phyloP scores from a whole-genome alignment of 257 asterid species.

The Euphrasia confusa region DNA sequence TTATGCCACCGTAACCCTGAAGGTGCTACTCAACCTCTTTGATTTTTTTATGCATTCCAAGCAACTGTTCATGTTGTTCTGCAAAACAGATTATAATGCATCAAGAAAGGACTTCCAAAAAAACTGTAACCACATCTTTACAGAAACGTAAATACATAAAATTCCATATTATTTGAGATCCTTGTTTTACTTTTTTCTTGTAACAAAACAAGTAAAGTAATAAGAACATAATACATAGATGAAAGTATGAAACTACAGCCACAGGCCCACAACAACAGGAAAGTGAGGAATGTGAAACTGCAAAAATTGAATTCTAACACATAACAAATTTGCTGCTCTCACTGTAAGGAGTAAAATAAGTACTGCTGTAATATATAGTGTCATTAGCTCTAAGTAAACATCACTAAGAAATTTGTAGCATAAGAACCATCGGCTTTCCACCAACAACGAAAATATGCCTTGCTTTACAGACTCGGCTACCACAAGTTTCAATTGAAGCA shows the following conservation, averaged over 20 bases:
- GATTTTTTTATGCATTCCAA: constrained; percentile 54
- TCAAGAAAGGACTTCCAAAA: constrained; percentile 21
- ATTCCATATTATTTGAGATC: background rate
- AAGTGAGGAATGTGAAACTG: background rate
- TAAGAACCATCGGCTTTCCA: constrained; percentile 8
- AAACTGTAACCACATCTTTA: constrained; percentile 7
- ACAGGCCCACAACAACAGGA: background rate
- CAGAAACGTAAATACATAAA: background rate
- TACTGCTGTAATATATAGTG: constrained; percentile 1
- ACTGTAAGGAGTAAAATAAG: background rate
- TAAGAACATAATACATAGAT: background rate
- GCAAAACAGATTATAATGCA: constrained; percentile 29
- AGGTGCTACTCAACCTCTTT: constrained; percentile 65
- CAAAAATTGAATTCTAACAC: background rate
- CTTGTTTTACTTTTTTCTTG: background rate
- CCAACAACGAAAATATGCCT: constrained; percentile 16
- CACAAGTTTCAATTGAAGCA: constrained; percentile 65
- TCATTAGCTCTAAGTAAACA: constrained; percentile 11
- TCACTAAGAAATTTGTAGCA: constrained; percentile 9
- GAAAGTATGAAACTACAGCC: background rate
- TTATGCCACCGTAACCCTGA: constrained; percentile 45
- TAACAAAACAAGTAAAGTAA: background rate
- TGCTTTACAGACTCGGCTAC: constrained; percentile 54
- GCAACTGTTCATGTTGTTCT: constrained; percentile 71
- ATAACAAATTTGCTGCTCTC: background rate